Base-by-base conservation (phyloP, 129 eudicot genomes). In the Helianthus tuberosus region DNA sequence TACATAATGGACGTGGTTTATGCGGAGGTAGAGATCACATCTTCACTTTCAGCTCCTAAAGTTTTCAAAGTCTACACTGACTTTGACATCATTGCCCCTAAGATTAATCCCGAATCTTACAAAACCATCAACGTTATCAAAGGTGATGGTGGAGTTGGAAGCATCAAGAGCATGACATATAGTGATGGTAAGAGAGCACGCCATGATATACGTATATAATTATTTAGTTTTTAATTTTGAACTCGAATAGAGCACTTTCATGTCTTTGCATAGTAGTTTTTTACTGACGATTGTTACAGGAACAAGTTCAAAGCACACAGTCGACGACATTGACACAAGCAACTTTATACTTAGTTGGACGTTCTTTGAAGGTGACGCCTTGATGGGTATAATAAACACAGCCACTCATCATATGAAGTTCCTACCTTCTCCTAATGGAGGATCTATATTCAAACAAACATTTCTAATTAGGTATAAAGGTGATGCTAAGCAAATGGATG, bases 81-180 rank as follows among this genome's bases (percentile, higher is more conserved):
- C 46, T 68, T 69, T 12, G 74, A 83, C 81, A 80, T 50, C 69
- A 60, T 80, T 27, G 69, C 79, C 20, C 87, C 85, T 8, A 77
- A 86, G 77, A 70, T 71, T 15, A 20, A 80, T 25, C 87, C 85
- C 0, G 70, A 83, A 38, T 73, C 73, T 58, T 43, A 69, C 77
- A 83, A 86, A 76, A 54, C 71, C 32, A 55, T 83, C 64, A 67
- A 50, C 8, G 15, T 69, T 75, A 35, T 82, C 23, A 64, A 86
- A 70, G 90, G 90, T 4, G 79, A 77, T 66, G 87, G 87, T 13
- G 85, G 90, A 5, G 76, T 59, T 69, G 90, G 90, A 62, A 68
- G 83, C 57, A 60, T 82, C 76, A 69, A 73, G 67, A 39, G 46
- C 53, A 52, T 69, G 11, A 73, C 75, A 59, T 86, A 75, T 55